Evolutionary conservation across 352 stramenopile genomes (phyloP).

Genomic region (Globisporangium barbulae): DNA sequence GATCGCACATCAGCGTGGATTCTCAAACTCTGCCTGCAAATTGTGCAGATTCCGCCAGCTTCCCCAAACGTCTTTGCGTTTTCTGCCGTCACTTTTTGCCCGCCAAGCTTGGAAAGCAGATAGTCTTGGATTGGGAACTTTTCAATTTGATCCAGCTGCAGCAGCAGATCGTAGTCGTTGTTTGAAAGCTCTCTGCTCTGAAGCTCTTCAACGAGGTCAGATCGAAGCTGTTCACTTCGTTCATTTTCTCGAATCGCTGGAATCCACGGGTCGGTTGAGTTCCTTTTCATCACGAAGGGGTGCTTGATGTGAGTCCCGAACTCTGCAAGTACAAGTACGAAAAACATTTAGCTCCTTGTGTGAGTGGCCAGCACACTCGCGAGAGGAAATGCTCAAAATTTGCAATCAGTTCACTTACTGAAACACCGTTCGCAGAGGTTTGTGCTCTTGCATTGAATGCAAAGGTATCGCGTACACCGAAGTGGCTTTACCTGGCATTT

Average conservation of each 20-base stretch:
- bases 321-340: slow-evolving; percentile 24
- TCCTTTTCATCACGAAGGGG: slow-evolving; percentile 69
- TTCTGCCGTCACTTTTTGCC: slow-evolving; percentile 37
- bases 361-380: neutral
- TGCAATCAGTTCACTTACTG: slow-evolving; percentile 31
- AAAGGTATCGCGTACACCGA: slow-evolving; percentile 75
- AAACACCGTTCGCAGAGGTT: slow-evolving; percentile 78
- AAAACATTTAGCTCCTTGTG: neutral
- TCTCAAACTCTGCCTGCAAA: slow-evolving; percentile 61
- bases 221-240: slow-evolving; percentile 8
- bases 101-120: slow-evolving; percentile 47
- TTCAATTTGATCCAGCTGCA: slow-evolving; percentile 60
- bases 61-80: slow-evolving; percentile 53
- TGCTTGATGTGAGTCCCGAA: slow-evolving; percentile 62
- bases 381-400: neutral
- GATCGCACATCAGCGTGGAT: slow-evolving; percentile 56
- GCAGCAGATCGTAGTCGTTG: slow-evolving; percentile 80
- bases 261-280: slow-evolving; percentile 52
- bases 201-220: slow-evolving; percentile 46
- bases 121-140: slow-evolving; percentile 73
- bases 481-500: slow-evolving; percentile 79
- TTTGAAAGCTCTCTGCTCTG: slow-evolving; percentile 74
- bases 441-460: slow-evolving; percentile 72
- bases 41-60: slow-evolving; percentile 28
- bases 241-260: slow-evolving; percentile 46